Evolutionary conservation across 2,329 filamentous ascomycete species (phyloP), one percentile per base, ranked within the genome.

Genomic region (Graphilbum ipis-grandicollis): DNA sequence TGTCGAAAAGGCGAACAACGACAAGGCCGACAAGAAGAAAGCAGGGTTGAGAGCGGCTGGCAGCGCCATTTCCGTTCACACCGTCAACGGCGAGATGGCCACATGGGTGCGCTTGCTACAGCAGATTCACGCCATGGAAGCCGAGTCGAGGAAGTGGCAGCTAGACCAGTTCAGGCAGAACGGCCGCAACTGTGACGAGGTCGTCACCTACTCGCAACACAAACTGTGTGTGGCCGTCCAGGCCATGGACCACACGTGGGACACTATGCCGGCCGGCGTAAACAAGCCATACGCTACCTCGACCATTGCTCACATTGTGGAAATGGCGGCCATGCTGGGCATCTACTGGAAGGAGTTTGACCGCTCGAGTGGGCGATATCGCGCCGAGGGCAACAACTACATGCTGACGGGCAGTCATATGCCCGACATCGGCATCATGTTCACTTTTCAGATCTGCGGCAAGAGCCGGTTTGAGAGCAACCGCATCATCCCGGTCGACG

Each of bases 261-360:
- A 68, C 42, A 66, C 57, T 1, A 68, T 69, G 62, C 65, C 65
- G 1, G 37, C 54, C 1, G 52, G 53, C 29, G 48, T 67, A 36
- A 57, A 54, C 28, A 63, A 62, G 26, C 65, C 65, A 0, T 69
- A 66, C 35, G 65, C 64, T 3, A 69, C 63, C 0, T 68, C 63
- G 0, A 65, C 66, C 17, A 65, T 71, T 42, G 68, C 62, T 39
- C 66, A 71, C 43, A 48, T 70, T 3, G 51, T 71, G 22, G 67
- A 71, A 52, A 63, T 71, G 41, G 57, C 65, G 17, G 64, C 63
- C 3, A 60, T 65, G 39, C 52, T 71, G 13, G 66, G 68, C 9
- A 57, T 74, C 9, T 62, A 73, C 49, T 74, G 69, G 69, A 68
- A 65, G 42, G 63, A 67, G 37, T 73, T 73, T 43, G 64, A 71